Conservation (phyloP, 805 yeast genomes). For the Hanseniaspora lindneri region DNA sequence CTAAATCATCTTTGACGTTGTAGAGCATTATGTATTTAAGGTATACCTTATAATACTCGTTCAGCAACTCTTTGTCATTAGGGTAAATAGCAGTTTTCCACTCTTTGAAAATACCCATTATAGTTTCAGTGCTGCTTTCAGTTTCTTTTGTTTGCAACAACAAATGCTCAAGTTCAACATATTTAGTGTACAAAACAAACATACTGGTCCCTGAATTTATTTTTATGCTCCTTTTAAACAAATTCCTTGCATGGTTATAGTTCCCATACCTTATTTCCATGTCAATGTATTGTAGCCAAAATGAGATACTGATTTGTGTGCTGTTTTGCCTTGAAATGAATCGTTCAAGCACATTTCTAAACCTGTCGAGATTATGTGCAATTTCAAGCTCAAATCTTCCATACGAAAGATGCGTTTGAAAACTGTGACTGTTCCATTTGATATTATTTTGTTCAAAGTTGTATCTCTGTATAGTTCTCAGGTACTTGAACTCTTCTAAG, state of each 20-base stretch:
- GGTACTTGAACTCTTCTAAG: constrained; percentile 66
- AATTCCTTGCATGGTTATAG: constrained; percentile 77
- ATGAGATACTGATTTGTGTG: constrained; percentile 46
- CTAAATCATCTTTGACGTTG: neutral
- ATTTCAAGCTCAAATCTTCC: constrained; percentile 80
- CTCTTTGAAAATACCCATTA: neutral
- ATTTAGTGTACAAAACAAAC: constrained; percentile 74
- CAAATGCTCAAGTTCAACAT: constrained; percentile 40
- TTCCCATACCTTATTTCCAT: constrained; percentile 60
- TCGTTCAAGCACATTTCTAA: constrained; percentile 78
- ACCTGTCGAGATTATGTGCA: constrained; percentile 55
- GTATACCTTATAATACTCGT: constrained; percentile 3
- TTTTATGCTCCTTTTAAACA: constrained; percentile 66
- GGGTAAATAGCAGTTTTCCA: neutral
- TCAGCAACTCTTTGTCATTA: neutral
- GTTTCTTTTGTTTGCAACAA: neutral
- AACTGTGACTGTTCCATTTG: constrained; percentile 67
- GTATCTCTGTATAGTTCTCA: constrained; percentile 61
- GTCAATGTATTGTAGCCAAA: constrained; percentile 79
- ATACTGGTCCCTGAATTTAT: constrained; percentile 74
- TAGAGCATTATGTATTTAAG: neutral
- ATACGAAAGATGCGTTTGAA: constrained; percentile 55
- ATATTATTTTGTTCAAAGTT: constrained; percentile 74
- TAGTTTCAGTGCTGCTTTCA: neutral
- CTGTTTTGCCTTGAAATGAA: constrained; percentile 60